Evolutionary conservation across 495 filamentous ascomycete species (phyloP), one percentile per base, ranked within the genome.

Genomic region (Talaromyces stipitatus): DNA sequence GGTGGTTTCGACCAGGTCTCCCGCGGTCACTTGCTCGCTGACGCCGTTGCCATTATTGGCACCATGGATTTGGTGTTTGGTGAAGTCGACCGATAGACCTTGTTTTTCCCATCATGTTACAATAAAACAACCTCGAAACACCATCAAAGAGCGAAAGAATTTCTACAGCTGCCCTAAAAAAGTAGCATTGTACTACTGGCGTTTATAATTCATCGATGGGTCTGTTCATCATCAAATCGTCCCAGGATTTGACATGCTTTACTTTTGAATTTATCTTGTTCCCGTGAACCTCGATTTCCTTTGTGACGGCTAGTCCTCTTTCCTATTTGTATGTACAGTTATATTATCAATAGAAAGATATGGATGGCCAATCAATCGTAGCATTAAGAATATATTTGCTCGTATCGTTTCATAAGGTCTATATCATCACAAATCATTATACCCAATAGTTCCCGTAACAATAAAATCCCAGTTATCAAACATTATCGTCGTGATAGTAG

Each of bases 1-100:
- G 83, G 83, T 61, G 90, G 90, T 57, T 96, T 99, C 67, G 94
- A 99, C 69, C 92, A 97, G 66, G 78, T 99, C 30, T 82, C 84
- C 45, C 85, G 86, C 69, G 94, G 95, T 11, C 94, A 99, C 81
- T 69, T 99, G 64, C 74, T 99, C 62, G 95, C 94, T 43, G 94
- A 99, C 78, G 94, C 95, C 12, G 94, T 98, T 58, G 92, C 92
- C 16, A 91, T 97, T 61, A 97, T 97, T 64, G 91, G 90, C 69
- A 65, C 90, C 27, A 92, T 95, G 89, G 90, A 95, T 84, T 74
- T 95, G 69, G 89, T 79, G 74, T 87, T 87, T 73, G 84, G 84
- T 66, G 84, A 87, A 70, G 82, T 87, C 57, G 84, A 87, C 70
- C 74, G 84, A 70, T 87, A 82, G 69, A 71, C 47, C 48, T 30